These are phyloP conservation scores for Zancudomyces culisetae DNA, from an alignment of 371 early-diverging fungal species.

Conservation along the genomic window DNA sequence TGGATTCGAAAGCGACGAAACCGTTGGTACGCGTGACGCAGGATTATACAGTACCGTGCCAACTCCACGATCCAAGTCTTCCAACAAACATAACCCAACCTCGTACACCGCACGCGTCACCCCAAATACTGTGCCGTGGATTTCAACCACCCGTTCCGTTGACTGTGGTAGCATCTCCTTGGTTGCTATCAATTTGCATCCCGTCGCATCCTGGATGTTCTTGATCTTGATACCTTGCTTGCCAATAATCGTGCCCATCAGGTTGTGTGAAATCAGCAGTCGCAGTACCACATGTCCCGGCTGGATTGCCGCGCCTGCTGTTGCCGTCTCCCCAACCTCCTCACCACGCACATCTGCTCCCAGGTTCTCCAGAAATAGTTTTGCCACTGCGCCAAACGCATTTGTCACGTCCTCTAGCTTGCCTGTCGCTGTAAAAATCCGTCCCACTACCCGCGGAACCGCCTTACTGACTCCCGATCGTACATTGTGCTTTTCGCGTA, in stretches of 20 bases:
- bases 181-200: constrained; percentile 60
- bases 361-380: constrained; percentile 61
- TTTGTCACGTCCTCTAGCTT: constrained; percentile 48
- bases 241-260: constrained; percentile 77
- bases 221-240: constrained; percentile 70
- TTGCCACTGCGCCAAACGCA: constrained; percentile 59
- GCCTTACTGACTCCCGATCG: constrained; percentile 73
- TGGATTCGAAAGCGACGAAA: constrained; percentile 22
- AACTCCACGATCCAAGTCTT: constrained; percentile 45
- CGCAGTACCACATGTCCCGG: constrained; percentile 34
- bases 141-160: constrained; percentile 68
- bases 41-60: constrained; percentile 52
- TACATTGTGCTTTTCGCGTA: constrained; percentile 61
- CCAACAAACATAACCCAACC: constrained; percentile 46
- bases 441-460: constrained; percentile 61
- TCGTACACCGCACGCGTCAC: constrained; percentile 57
- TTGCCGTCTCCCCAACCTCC: constrained; percentile 25
- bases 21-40: constrained; percentile 28
- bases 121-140: constrained; percentile 48
- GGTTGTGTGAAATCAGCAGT: constrained; percentile 57
- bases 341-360: constrained; percentile 24
- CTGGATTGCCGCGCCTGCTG: constrained; percentile 12
- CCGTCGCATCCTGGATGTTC: constrained; percentile 63
- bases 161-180: constrained; percentile 69
- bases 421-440: constrained; percentile 68